Conservation (phyloP, 257 asterid species). For the Plectranthus barbatus region DNA sequence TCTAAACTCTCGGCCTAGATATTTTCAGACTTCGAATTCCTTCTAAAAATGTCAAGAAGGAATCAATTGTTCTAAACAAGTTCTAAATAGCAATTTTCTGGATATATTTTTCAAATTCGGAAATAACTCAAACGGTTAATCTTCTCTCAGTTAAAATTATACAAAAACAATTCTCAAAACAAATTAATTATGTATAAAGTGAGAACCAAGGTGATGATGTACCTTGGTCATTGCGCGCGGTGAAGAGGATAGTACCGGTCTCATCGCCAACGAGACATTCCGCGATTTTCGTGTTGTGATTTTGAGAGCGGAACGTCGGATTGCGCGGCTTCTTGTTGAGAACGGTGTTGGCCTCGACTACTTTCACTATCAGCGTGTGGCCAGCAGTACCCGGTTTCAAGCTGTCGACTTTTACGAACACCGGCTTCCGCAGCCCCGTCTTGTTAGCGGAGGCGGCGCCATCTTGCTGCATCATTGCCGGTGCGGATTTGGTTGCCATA, state of each 20-base stretch:
- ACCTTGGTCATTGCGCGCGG: constrained; percentile 63
- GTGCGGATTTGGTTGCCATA: constrained; percentile 52
- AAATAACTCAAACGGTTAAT: too few relatives aligned
- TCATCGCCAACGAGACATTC: constrained; percentile 86
- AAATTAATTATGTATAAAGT: too few relatives aligned
- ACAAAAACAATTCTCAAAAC: too few relatives aligned
- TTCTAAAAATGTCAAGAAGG: too few relatives aligned
- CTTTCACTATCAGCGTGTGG: constrained; percentile 55
- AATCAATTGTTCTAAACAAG: too few relatives aligned
- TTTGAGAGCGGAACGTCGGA: constrained; percentile 45
- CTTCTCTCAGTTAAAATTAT: too few relatives aligned
- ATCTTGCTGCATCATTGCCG: constrained; percentile 24
- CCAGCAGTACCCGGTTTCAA: constrained; percentile 71
- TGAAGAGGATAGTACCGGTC: constrained; percentile 66
- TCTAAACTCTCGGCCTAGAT: background rate
- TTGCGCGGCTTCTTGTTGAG: constrained; percentile 64
- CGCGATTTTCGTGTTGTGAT: constrained; percentile 48
- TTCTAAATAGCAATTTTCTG: too few relatives aligned
- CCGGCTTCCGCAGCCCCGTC: constrained; percentile 65
- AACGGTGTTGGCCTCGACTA: constrained; percentile 50
- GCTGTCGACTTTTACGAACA: constrained; percentile 53
- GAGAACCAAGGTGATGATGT: too few relatives aligned
- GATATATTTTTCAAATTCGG: too few relatives aligned
- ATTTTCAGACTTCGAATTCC: background rate
- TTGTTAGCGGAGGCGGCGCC: constrained; percentile 27